Conservation (phyloP, 352 stramenopile genomes). For the Pythium periplocum region DNA sequence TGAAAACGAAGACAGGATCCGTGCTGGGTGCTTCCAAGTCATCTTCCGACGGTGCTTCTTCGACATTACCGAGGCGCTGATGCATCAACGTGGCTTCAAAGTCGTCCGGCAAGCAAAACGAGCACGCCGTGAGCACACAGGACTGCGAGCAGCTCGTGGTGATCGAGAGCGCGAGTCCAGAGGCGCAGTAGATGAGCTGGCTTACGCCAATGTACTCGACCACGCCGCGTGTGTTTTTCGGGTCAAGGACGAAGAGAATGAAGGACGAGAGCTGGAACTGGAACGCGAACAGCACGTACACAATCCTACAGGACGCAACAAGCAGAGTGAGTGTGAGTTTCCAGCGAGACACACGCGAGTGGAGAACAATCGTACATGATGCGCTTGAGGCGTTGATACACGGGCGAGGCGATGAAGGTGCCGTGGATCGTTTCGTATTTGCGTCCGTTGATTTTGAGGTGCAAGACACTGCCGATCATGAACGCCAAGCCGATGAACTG, state of each 20-base stretch:
- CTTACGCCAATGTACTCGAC: constrained; percentile 37
- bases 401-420: constrained; percentile 39
- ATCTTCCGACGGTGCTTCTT: not conserved
- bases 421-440: constrained; percentile 54
- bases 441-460: constrained; percentile 36
- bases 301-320: constrained; percentile 14
- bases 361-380: constrained; percentile 34
- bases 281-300: constrained; percentile 45
- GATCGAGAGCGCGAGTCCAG: constrained; percentile 33
- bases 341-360: too few relatives aligned
- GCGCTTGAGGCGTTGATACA: constrained; percentile 49
- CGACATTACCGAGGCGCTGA: not conserved
- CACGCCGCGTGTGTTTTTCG: constrained; percentile 6
- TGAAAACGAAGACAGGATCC: constrained; percentile 59
- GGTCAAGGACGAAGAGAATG: constrained; percentile 26
- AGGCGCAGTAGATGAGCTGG: constrained; percentile 34
- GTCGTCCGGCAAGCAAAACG: constrained; percentile 24
- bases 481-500: constrained; percentile 43
- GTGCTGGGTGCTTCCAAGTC: constrained; percentile 5
- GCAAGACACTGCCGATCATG: constrained; percentile 30
- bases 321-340: too few relatives aligned
- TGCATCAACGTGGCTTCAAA: constrained; percentile 2
- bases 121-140: constrained; percentile 32
- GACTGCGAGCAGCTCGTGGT: constrained; percentile 46
- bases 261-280: constrained; percentile 48